A percentile compares a stretch with the other conserved stretches of the same genome.
phyloP scores from a whole-genome alignment of 208 protist genomes.

The Wallacemonas collosoma region DNA sequence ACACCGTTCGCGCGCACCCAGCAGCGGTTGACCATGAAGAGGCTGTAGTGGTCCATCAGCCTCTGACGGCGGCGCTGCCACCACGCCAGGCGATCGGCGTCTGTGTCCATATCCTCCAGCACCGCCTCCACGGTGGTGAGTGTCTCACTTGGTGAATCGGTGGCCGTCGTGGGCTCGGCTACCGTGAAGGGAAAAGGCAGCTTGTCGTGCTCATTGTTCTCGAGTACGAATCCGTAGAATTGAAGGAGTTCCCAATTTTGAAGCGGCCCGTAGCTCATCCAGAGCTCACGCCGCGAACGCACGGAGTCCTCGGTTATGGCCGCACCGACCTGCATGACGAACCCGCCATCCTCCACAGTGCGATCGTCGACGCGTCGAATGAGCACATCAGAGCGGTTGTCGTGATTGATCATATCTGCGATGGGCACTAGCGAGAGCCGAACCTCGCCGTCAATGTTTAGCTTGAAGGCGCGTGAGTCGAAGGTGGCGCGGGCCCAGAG shows the following conservation, averaged over 20 bases:
- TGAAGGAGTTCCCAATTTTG: slow-evolving; percentile 93
- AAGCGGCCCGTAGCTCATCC: slow-evolving; percentile 94
- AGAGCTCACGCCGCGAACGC: slow-evolving; percentile 64
- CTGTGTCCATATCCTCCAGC: slow-evolving; percentile 2
- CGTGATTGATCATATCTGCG: slow-evolving; percentile 93
- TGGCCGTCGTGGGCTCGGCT: background rate
- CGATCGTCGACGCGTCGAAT: slow-evolving; percentile 61
- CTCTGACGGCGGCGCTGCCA: slow-evolving; percentile 58
- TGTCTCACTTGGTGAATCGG: background rate
- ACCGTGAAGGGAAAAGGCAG: slow-evolving; percentile 78
- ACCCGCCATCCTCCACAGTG: slow-evolving; percentile 50
- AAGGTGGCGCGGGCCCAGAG: slow-evolving; percentile 87
- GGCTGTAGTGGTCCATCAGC: slow-evolving; percentile 48
- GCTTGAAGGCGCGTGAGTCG: slow-evolving; percentile 90
- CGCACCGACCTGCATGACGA: slow-evolving; percentile 82
- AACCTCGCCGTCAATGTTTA: slow-evolving; percentile 76
- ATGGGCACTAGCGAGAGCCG: slow-evolving; percentile 75
- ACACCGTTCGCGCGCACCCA: slow-evolving; percentile 65
- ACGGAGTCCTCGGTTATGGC: slow-evolving; percentile 53
- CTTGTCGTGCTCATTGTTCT: slow-evolving; percentile 79
- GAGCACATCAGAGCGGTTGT: slow-evolving; percentile 78
- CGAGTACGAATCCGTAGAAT: slow-evolving; percentile 91
- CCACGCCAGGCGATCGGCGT: slow-evolving; percentile 6
- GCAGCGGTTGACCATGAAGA: slow-evolving; percentile 54
- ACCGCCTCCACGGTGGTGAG: background rate